A percentile compares a stretch with the other conserved stretches of the same genome.
Conservation (phyloP, 31 red algal species). For the Endocladia muricata region DNA sequence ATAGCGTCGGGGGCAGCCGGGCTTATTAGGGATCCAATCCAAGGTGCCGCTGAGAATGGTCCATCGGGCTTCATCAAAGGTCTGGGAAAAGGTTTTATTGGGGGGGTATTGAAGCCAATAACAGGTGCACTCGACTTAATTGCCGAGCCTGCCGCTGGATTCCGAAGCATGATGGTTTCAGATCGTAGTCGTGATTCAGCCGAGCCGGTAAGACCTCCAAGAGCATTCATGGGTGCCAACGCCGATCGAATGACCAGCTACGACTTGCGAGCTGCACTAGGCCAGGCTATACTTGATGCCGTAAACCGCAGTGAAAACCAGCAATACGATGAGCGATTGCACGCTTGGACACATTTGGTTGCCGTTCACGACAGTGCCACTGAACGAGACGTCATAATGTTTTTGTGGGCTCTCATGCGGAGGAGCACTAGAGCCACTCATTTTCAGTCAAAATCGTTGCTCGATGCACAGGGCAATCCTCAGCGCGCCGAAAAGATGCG, state of each 20-base stretch:
- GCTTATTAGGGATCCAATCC: slow-evolving; percentile 83
- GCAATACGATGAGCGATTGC: slow-evolving; percentile 31
- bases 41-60: slow-evolving; percentile 86
- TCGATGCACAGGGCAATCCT: slow-evolving; percentile 64
- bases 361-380: slow-evolving; percentile 56
- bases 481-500: slow-evolving; percentile 86
- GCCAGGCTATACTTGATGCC: slow-evolving; percentile 72
- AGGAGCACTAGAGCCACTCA: slow-evolving; percentile 56
- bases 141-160: slow-evolving; percentile 92
- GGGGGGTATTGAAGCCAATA: slow-evolving; percentile 85
- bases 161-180: slow-evolving; percentile 91
- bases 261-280: slow-evolving; percentile 73
- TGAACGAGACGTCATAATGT: slow-evolving; percentile 58
- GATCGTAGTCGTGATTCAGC: slow-evolving; percentile 55
- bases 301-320: slow-evolving; percentile 65
- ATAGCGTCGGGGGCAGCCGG: slow-evolving; percentile 91
- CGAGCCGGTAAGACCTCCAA: slow-evolving; percentile 80
- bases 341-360: slow-evolving; percentile 72
- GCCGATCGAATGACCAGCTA: slow-evolving; percentile 79
- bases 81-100: slow-evolving; percentile 93
- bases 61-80: slow-evolving; percentile 89
- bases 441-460: slow-evolving; percentile 50
- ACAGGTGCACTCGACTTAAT: slow-evolving; percentile 95
- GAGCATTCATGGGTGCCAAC: slow-evolving; percentile 72
- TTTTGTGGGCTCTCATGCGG: slow-evolving; percentile 62